Conservation (phyloP, 495 filamentous ascomycete species). For the Elasticomyces elasticus region DNA sequence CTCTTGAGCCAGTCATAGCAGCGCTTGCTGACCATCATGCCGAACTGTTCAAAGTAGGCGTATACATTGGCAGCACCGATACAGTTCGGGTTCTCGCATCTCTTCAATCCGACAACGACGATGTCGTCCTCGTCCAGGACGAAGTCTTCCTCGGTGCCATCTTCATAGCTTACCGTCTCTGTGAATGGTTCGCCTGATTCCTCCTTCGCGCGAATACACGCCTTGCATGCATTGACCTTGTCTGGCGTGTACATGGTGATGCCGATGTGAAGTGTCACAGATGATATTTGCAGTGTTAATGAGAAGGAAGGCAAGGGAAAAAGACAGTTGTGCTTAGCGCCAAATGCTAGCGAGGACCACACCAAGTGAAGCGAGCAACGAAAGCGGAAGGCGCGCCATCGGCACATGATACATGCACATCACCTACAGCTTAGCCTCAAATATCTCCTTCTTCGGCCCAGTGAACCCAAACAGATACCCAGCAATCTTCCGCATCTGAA, state of each 20-base stretch:
- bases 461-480: conserved; percentile 33
- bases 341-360: neutral
- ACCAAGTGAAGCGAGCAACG: neutral
- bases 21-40: neutral
- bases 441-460: conserved; percentile 25
- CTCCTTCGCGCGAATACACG: too few species aligned
- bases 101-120: neutral
- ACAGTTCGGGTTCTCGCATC: too few species aligned
- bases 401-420: neutral
- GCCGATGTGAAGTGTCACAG: too few species aligned
- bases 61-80: too few species aligned
- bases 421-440: conserved; percentile 13
- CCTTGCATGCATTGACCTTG: too few species aligned
- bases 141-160: neutral
- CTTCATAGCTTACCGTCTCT: too few species aligned
- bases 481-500: conserved; percentile 37
- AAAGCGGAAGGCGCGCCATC: neutral
- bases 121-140: neutral
- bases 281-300: too few species aligned
- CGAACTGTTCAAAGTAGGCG: too few species aligned
- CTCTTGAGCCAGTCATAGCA: neutral
- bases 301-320: neutral
- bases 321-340: too few species aligned
- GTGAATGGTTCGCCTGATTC: too few species aligned
- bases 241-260: too few species aligned